Evolutionary conservation across 179 eudicot genomes (phyloP), one percentile per base, ranked within the genome.

Genomic region (Patellifolia procumbens): DNA sequence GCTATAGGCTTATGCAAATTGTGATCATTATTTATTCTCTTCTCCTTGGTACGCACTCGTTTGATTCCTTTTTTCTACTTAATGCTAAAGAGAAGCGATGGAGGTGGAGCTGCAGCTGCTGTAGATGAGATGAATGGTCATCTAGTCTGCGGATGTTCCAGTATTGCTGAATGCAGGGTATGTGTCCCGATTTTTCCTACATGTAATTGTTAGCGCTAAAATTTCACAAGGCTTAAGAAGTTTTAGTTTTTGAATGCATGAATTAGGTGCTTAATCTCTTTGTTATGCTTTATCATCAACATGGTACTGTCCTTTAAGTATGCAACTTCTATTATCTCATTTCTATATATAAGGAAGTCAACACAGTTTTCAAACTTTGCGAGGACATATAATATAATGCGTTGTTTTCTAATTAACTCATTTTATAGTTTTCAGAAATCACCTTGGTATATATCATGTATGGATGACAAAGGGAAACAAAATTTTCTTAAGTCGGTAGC

Each of bases 81-180:
- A 52, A 49, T 74, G 66, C 45, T 81, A 65, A 66, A 95, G 99
- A 91, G 98, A 83, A 95, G 99, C 55, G 96, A 95, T 74, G 96
- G 96, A 80, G 98, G 94, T 52, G 99, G 99, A 76, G 91, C 97
- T 31, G 76, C 97, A 69, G 91, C 90, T 68, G 99, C 97, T 59
- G 98, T 91, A 37, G 99, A 95, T 79, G 70, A 81, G 64, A 87
- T 88, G 34, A 91, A 90, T 70, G 99, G 99, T 43, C 87, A 89
- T 66, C 87, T 88, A 53, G 68, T 89, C 63, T 95, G 99, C 66
- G 98, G 97, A 43, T 91, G 98, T 72, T 72, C 74, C 62, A 85
- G 56, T 62, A 85, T 95, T 79, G 74, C 86, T 26, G 34, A 80
- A 56, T 95, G 99, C 94, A 87, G 83, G 97, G 99, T 95, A 66